Evolutionary conservation across 768 basidiomycete species (phyloP).

Genomic region (Russula vinacea): DNA sequence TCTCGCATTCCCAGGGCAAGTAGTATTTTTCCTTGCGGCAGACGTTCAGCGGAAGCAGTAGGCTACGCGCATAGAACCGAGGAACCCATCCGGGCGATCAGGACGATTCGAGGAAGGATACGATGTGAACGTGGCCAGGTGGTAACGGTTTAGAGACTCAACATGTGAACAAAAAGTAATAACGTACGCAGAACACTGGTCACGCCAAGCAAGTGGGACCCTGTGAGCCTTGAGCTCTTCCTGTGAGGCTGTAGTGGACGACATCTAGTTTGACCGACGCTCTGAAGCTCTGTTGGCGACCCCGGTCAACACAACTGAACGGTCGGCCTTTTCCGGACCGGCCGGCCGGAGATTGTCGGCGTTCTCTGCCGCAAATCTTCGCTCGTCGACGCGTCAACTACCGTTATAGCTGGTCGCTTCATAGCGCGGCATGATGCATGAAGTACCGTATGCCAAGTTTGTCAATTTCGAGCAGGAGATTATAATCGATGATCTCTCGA

Average conservation of each 20-base stretch:
- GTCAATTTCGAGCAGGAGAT: too few species aligned
- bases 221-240: slow-evolving; percentile 69
- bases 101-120: neutral
- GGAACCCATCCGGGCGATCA: neutral
- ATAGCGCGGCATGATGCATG: too few species aligned
- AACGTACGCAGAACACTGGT: slow-evolving; percentile 87
- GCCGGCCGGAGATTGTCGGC: neutral
- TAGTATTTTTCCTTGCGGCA: slow-evolving; percentile 76
- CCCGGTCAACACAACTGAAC: neutral
- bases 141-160: neutral
- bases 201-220: slow-evolving; percentile 82
- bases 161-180: neutral
- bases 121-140: neutral
- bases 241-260: slow-evolving; percentile 78
- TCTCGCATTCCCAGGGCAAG: slow-evolving; percentile 91
- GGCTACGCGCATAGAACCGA: slow-evolving; percentile 42
- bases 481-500: too few species aligned
- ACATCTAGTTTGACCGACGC: slow-evolving; percentile 36
- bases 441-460: too few species aligned
- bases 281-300: too few species aligned
- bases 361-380: too few species aligned
- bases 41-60: slow-evolving; percentile 82
- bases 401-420: too few species aligned
- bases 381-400: too few species aligned
- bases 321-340: neutral